phyloP scores from a whole-genome alignment of 768 basidiomycete species.

The Dentipellis fragilis region DNA sequence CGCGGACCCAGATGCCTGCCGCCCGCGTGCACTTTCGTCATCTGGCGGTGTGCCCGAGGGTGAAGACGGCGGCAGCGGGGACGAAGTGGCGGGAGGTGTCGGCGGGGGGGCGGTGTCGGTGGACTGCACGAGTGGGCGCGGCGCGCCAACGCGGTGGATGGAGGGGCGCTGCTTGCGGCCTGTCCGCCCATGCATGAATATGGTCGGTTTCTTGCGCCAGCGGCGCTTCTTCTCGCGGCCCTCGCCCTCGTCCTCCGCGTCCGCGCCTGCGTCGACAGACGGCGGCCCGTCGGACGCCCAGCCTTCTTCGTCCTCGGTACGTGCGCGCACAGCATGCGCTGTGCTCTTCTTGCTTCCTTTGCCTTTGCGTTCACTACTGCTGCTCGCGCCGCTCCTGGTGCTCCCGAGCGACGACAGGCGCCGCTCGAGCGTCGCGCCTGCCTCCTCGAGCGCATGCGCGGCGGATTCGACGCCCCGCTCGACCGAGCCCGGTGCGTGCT shows the following conservation, averaged over 20 bases:
- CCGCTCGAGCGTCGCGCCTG: background rate
- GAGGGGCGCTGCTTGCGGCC: conserved; percentile 14
- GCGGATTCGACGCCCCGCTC: conserved; percentile 13
- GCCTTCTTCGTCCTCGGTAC: conserved; percentile 40
- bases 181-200: conserved; percentile 6
- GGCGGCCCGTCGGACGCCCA: conserved; percentile 47
- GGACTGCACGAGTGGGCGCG: conserved; percentile 10
- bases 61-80: background rate
- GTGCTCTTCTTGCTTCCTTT: background rate
- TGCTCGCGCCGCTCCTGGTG: background rate
- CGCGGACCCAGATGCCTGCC: conserved; percentile 1
- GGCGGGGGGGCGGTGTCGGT: background rate
- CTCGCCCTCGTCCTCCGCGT: conserved; percentile 15
- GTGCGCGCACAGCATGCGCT: conserved; percentile 5
- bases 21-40: conserved; percentile 8
- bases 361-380: background rate
- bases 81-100: background rate
- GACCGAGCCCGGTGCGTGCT: conserved; percentile 10
- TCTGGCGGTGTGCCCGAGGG: conserved; percentile 14
- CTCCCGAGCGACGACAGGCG: background rate
- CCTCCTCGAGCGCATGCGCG: conserved; percentile 9
- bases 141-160: conserved; percentile 10
- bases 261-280: too few relatives aligned
- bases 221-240: background rate
- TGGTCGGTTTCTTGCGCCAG: background rate